Percentiles rank a stretch among this genome's conserved stretches.
These are phyloP conservation scores for Thelonectria olida DNA, from an alignment of 2,329 filamentous ascomycete genomes.

Conservation along the genomic window DNA sequence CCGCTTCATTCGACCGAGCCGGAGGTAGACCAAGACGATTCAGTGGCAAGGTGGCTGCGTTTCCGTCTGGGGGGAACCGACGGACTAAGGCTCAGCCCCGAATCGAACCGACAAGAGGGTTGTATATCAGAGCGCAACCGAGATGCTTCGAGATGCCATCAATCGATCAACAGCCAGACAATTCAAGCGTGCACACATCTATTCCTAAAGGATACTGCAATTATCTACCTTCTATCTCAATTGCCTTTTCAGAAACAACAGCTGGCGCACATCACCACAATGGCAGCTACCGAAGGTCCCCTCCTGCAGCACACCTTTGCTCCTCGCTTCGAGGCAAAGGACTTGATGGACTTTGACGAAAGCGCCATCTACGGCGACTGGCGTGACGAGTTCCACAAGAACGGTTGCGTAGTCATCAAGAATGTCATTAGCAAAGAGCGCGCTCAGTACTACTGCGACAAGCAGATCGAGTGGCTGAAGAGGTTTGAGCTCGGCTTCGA, in stretches of 20 bases:
- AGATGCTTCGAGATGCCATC: slow-evolving; percentile 7
- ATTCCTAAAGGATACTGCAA: neutral
- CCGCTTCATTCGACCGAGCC: slow-evolving; percentile 8
- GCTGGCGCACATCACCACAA: too few species aligned
- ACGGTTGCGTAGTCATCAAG: slow-evolving; percentile 36
- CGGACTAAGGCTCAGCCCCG: slow-evolving; percentile 4
- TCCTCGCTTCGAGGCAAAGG: slow-evolving; percentile 34
- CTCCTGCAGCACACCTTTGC: slow-evolving; percentile 28
- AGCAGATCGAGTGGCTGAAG: slow-evolving; percentile 37
- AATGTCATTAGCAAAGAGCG: slow-evolving; percentile 34
- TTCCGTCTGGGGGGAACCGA: too few species aligned
- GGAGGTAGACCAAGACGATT: too few species aligned
- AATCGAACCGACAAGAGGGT: slow-evolving; percentile 10
- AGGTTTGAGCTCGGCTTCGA: slow-evolving; percentile 36
- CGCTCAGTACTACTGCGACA: slow-evolving; percentile 35
- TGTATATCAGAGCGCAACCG: slow-evolving; percentile 11
- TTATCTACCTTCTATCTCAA: neutral
- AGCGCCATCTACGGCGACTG: slow-evolving; percentile 32
- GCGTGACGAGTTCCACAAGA: slow-evolving; percentile 36
- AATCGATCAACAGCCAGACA: slow-evolving; percentile 1
- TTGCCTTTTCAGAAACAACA: neutral
- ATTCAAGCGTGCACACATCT: neutral
- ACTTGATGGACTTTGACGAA: slow-evolving; percentile 33
- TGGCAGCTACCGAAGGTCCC: slow-evolving; percentile 21
- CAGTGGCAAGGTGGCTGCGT: too few species aligned